phyloP scores from a whole-genome alignment of 2,329 filamentous ascomycete genomes.

The Exserohilum rostratum region DNA sequence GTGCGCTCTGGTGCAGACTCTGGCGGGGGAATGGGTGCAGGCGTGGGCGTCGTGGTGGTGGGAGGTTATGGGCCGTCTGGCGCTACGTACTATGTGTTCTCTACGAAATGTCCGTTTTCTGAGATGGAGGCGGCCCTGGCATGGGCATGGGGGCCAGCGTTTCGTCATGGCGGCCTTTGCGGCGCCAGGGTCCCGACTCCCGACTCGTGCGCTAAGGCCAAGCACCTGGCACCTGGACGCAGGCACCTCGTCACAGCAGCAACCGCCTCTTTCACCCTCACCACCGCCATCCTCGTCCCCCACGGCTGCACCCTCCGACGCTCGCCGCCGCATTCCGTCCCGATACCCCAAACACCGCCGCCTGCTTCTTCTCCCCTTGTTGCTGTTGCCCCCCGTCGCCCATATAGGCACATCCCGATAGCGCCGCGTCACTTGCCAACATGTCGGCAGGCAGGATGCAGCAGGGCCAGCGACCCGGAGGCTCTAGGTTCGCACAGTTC shows the following conservation, averaged over 20 bases:
- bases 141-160: slow-evolving; percentile 4
- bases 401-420: slow-evolving; percentile 15
- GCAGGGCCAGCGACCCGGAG: slow-evolving; percentile 69
- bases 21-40: neutral
- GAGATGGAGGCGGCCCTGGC: too few species aligned
- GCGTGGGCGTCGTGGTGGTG: neutral
- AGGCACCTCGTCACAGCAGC: slow-evolving; percentile 22
- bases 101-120: neutral
- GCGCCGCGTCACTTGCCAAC: slow-evolving; percentile 36
- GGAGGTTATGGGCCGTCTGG: slow-evolving; percentile 5
- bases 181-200: slow-evolving; percentile 11
- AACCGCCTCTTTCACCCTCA: slow-evolving; percentile 2
- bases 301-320: too few species aligned
- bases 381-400: neutral
- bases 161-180: slow-evolving; percentile 27
- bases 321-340: too few species aligned
- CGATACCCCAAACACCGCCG: neutral
- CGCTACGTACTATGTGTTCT: slow-evolving; percentile 6
- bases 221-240: slow-evolving; percentile 8
- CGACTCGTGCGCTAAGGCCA: slow-evolving; percentile 13
- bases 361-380: too few species aligned
- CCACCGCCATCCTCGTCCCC: neutral
- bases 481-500: slow-evolving; percentile 92
- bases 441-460: slow-evolving; percentile 83
- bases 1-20: neutral